phyloP scores from a whole-genome alignment of 805 yeast genomes.

The Cyberlindnera veronae region DNA sequence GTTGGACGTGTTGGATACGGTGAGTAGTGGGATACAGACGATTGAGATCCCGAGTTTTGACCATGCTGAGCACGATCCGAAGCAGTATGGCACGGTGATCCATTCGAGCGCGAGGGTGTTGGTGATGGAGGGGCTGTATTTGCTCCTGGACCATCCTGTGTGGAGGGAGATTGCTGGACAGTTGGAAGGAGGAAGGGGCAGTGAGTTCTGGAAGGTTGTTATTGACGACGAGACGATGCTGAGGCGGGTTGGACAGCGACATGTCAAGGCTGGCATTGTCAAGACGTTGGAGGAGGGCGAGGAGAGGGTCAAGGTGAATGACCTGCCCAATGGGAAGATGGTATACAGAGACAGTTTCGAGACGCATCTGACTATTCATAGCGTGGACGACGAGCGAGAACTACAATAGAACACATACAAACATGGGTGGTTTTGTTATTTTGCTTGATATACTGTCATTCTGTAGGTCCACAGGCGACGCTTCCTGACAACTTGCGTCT shows the following conservation, averaged over 20 bases:
- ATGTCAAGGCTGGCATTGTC: slow-evolving; percentile 5
- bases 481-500: slow-evolving; percentile 25
- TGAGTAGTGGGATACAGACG: slow-evolving; percentile 27
- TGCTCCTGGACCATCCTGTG: slow-evolving; percentile 52
- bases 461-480: slow-evolving; percentile 19
- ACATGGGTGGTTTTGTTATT: too few relatives aligned
- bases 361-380: slow-evolving; percentile 24
- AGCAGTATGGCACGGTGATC: slow-evolving; percentile 47
- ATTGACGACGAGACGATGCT: slow-evolving; percentile 45
- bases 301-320: slow-evolving; percentile 50
- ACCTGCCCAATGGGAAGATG: slow-evolving; percentile 56
- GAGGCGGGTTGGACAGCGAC: slow-evolving; percentile 36
- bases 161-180: slow-evolving; percentile 51
- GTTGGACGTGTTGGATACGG: slow-evolving; percentile 13
- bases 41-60: slow-evolving; percentile 68
- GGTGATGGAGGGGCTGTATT: slow-evolving; percentile 74
- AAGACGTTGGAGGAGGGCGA: slow-evolving; percentile 46
- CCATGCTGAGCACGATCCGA: slow-evolving; percentile 73
- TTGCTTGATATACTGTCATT: too few relatives aligned
- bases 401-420: too few relatives aligned
- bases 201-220: slow-evolving; percentile 50
- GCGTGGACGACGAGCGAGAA: slow-evolving; percentile 28
- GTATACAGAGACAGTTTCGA: slow-evolving; percentile 25
- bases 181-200: slow-evolving; percentile 31
- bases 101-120: slow-evolving; percentile 47